Evolutionary conservation across 441 rosid genomes (phyloP).

Genomic region (Eruca vesicaria): DNA sequence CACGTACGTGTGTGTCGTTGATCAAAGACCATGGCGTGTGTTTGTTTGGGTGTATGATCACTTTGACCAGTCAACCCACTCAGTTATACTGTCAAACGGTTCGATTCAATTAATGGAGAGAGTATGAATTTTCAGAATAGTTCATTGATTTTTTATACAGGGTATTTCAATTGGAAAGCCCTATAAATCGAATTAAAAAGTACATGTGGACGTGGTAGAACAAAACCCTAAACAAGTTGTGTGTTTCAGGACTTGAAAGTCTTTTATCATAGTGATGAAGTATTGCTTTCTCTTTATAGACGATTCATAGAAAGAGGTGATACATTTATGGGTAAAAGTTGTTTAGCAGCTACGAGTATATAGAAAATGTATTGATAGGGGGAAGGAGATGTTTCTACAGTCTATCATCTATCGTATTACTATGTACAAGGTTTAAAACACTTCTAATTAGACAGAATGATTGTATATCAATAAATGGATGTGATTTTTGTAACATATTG

Average conservation of each 20-base stretch:
- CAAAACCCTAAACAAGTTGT: constrained; percentile 22
- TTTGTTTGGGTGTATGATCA: not conserved
- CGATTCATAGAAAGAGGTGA: too few species aligned
- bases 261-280: not conserved
- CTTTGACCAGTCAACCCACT: constrained; percentile 34
- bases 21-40: constrained; percentile 14
- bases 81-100: not conserved
- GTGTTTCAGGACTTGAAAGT: constrained; percentile 24
- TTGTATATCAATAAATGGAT: too few species aligned
- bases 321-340: too few species aligned
- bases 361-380: not conserved
- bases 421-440: not conserved
- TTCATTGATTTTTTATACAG: not conserved
- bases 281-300: not conserved
- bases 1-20: constrained; percentile 35
- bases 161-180: not conserved
- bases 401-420: not conserved
- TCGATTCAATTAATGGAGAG: not conserved
- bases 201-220: constrained; percentile 19
- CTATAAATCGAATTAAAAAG: not conserved
- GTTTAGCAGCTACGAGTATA: not conserved
- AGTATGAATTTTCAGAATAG: not conserved
- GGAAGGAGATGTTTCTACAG: not conserved
- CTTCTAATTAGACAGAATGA: too few species aligned
- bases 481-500: too few species aligned